phyloP scores from a whole-genome alignment of 257 asterid species.

The Datura wrightii region DNA sequence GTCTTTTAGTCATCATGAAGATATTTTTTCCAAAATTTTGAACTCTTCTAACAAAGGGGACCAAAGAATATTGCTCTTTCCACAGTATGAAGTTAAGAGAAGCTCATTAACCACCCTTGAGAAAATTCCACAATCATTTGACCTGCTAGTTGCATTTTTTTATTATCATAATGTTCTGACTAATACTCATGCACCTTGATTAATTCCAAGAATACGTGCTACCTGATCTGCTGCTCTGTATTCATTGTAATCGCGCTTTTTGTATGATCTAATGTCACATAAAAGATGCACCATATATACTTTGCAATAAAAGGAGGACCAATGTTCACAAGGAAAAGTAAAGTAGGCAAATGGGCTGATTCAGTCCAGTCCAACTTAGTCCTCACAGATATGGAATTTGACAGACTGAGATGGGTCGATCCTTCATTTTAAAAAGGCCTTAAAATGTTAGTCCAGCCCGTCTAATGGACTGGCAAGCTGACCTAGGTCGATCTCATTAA shows the following conservation, averaged over 20 bases:
- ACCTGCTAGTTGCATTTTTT: too few relatives aligned
- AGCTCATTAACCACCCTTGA: too few relatives aligned
- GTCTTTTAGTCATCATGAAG: too few relatives aligned
- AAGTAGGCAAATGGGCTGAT: too few relatives aligned
- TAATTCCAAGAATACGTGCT: background rate
- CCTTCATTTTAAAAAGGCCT: background rate
- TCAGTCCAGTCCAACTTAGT: accelerated
- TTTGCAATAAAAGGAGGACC: background rate
- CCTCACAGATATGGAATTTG: accelerated
- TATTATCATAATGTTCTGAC: too few relatives aligned
- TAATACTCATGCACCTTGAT: background rate
- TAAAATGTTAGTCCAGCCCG: background rate
- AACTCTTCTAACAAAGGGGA: too few relatives aligned
- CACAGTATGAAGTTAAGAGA: too few relatives aligned
- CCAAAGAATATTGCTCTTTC: too few relatives aligned
- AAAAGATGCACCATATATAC: background rate
- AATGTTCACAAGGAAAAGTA: background rate
- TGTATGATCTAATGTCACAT: too few relatives aligned
- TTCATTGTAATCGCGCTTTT: background rate
- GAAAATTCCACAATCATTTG: too few relatives aligned
- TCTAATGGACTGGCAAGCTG: background rate
- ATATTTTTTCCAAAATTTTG: too few relatives aligned
- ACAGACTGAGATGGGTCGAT: background rate
- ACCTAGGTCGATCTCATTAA: background rate
- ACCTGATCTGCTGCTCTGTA: background rate